A percentile compares a stretch with the other conserved stretches of the same genome.
Evolutionary conservation across 1,284 basidiomycete genomes (phyloP).

Genomic region (Ceratobasidium sp.): DNA sequence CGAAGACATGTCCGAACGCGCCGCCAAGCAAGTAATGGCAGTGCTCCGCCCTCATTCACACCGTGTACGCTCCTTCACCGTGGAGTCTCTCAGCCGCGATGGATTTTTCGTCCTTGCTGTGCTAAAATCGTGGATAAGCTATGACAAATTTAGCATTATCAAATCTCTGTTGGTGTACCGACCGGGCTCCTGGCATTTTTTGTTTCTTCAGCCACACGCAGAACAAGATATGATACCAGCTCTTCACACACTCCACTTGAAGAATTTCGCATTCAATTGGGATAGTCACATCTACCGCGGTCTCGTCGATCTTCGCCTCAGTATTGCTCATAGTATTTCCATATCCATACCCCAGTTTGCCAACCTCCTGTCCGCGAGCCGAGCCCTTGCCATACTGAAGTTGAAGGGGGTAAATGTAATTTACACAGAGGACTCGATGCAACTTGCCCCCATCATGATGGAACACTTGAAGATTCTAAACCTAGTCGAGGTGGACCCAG

Average conservation of each 20-base stretch:
- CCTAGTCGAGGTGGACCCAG: not conserved
- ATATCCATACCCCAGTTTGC: not conserved
- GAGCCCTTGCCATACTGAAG: not conserved
- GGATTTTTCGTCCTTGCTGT: not conserved
- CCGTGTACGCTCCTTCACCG: not conserved
- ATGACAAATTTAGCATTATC: not conserved
- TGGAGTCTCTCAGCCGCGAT: not conserved
- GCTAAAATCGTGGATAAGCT: not conserved
- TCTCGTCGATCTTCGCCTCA: not conserved
- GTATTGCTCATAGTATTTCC: not conserved
- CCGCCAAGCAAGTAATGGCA: not conserved
- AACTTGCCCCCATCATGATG: not conserved
- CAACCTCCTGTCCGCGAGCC: not conserved
- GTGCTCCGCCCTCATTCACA: not conserved
- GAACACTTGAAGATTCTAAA: not conserved
- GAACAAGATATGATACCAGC: not conserved
- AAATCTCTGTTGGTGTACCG: not conserved
- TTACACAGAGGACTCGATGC: conserved; percentile 1
- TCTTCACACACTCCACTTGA: not conserved
- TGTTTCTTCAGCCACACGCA: not conserved
- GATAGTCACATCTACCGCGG: not conserved
- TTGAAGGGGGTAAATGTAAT: too few relatives aligned
- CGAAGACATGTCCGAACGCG: not conserved
- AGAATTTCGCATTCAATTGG: not conserved
- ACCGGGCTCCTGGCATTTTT: not conserved